Conservation (phyloP, 1,284 basidiomycete genomes). For the Ustilago tritici region DNA sequence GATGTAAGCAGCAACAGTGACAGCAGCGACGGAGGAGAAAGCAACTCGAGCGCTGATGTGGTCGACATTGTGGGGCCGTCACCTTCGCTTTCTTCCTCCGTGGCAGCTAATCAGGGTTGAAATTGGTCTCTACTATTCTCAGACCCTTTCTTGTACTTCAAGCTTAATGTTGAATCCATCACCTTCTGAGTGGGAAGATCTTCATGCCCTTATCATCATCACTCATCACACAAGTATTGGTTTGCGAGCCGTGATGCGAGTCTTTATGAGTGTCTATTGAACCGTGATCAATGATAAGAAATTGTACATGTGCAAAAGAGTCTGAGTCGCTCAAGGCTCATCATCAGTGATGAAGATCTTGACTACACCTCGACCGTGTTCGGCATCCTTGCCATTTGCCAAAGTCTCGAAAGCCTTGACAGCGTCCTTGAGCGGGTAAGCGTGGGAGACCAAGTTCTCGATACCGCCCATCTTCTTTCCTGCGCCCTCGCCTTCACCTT, state of each 20-base stretch:
- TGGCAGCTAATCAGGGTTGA: neutral
- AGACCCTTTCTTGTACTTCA: neutral
- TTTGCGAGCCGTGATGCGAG: neutral
- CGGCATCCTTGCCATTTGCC: conserved; percentile 42
- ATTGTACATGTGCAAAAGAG: conserved; percentile 2
- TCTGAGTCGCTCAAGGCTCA: conserved; percentile 13
- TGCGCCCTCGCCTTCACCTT: conserved; percentile 22
- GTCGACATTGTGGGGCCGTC: conserved; percentile 1
- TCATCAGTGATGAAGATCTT: conserved; percentile 61
- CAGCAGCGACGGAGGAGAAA: neutral
- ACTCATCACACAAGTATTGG: neutral
- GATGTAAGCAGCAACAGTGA: conserved; percentile 3
- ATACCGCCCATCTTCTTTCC: conserved; percentile 51
- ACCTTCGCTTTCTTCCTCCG: conserved; percentile 2
- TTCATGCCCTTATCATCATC: neutral
- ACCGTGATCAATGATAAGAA: conserved; percentile 4
- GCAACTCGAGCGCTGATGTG: conserved; percentile 10
- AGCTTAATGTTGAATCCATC: neutral
- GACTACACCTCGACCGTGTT: conserved; percentile 50
- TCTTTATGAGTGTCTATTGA: conserved; percentile 18
- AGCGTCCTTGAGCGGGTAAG: conserved; percentile 47
- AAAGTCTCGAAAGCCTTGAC: conserved; percentile 55
- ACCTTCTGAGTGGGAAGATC: neutral
- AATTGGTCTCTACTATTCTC: neutral
- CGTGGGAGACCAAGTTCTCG: conserved; percentile 59